Conservation (phyloP, 495 filamentous ascomycete genomes). For the Collariella sp. region DNA sequence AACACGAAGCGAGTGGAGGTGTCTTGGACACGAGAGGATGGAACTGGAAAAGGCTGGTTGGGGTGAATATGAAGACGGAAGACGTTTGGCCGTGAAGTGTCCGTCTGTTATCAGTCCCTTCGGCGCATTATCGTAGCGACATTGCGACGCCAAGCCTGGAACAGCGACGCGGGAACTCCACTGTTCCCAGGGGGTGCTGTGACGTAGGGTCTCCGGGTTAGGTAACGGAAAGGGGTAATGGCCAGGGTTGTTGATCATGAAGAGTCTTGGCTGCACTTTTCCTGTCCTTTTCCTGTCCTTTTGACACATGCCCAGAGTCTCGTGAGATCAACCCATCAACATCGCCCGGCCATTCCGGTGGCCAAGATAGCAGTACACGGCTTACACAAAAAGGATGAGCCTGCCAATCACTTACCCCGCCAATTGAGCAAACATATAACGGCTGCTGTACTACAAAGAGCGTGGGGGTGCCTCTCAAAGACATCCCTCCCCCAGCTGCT, state of each 20-base stretch:
- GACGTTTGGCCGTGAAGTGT: no score
- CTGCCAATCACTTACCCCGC: no score
- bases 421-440: not conserved
- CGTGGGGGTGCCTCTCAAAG: not conserved
- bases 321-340: not conserved
- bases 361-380: no score
- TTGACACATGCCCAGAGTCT: not conserved
- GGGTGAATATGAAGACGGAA: no score
- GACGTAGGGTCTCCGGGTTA: not conserved
- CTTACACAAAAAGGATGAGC: no score
- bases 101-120: slow-evolving; percentile 1
- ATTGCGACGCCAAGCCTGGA: not conserved
- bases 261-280: not conserved
- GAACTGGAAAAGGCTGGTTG: not conserved
- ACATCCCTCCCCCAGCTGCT: not conserved
- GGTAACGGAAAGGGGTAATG: not conserved
- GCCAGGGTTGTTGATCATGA: not conserved
- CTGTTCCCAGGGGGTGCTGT: not conserved
- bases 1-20: not conserved
- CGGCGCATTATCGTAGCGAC: not conserved
- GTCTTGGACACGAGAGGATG: not conserved
- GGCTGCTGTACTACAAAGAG: not conserved
- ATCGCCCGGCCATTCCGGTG: not conserved
- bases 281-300: no score
- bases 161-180: not conserved